A percentile compares a stretch with the other conserved stretches of the same genome.
These are phyloP conservation scores for Aspergillus chevalieri DNA, from an alignment of 2,329 filamentous ascomycete species.

Conservation along the genomic window DNA sequence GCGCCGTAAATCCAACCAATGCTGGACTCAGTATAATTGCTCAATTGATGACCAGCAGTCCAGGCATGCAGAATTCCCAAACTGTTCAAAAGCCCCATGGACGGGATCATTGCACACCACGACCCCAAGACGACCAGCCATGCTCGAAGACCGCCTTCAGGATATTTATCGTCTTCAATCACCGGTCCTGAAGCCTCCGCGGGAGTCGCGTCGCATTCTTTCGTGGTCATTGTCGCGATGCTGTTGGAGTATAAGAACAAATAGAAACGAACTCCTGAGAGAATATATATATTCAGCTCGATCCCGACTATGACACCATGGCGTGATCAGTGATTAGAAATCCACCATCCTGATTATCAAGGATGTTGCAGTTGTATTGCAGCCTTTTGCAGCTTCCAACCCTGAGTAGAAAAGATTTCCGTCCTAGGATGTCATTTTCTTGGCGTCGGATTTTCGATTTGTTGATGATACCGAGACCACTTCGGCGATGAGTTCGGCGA, in stretches of 20 bases:
- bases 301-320: background rate
- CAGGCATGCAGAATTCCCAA: constrained; percentile 36
- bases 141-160: constrained; percentile 38
- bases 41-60: constrained; percentile 32
- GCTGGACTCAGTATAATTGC: constrained; percentile 24
- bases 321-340: background rate
- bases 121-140: constrained; percentile 41
- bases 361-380: too few relatives aligned
- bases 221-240: background rate
- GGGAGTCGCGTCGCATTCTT: background rate
- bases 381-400: too few relatives aligned
- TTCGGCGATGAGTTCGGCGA: too few relatives aligned
- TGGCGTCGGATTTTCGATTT: too few relatives aligned
- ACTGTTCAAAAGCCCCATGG: constrained; percentile 38
- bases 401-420: too few relatives aligned
- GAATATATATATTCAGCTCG: background rate
- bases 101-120: constrained; percentile 35
- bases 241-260: background rate
- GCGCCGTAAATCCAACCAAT: constrained; percentile 40
- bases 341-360: too few relatives aligned
- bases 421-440: too few relatives aligned
- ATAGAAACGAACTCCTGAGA: background rate
- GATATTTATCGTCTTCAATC: constrained; percentile 13
- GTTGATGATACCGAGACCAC: too few relatives aligned
- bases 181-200: background rate